Conservation (phyloP, 495 filamentous ascomycete genomes). For the Hyaloscypha bicolor region DNA sequence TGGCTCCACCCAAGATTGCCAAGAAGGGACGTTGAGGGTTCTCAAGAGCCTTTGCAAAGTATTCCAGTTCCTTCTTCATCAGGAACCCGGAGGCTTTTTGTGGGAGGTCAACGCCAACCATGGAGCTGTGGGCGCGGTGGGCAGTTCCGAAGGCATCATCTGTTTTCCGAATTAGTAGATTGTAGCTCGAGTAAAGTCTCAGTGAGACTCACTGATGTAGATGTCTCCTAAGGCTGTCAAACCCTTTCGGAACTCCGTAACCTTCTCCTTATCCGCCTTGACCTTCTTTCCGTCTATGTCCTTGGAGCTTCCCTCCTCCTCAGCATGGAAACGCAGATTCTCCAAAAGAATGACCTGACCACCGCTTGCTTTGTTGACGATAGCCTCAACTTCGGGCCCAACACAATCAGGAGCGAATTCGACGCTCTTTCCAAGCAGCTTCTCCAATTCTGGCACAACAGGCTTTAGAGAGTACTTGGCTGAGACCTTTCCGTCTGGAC, state of each 20-base stretch:
- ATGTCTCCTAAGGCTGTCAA: slow-evolving; percentile 94
- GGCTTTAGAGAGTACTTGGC: slow-evolving; percentile 94
- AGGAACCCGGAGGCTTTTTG: slow-evolving; percentile 97
- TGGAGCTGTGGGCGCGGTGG: slow-evolving; percentile 96
- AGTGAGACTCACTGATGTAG: slow-evolving; percentile 81
- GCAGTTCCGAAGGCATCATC: slow-evolving; percentile 99
- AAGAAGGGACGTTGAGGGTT: slow-evolving; percentile 93
- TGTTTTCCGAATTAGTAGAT: slow-evolving; percentile 35
- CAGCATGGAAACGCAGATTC: slow-evolving; percentile 96
- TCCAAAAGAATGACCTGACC: slow-evolving; percentile 91
- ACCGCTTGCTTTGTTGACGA: slow-evolving; percentile 78
- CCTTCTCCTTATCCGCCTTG: slow-evolving; percentile 91
- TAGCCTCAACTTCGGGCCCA: slow-evolving; percentile 83
- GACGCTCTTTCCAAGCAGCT: slow-evolving; percentile 76
- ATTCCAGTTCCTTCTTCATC: slow-evolving; percentile 99
- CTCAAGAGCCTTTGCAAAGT: slow-evolving; percentile 98
- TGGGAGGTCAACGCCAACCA: slow-evolving; percentile 95
- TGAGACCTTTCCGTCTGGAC: slow-evolving; percentile 86
- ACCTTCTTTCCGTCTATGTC: slow-evolving; percentile 94
- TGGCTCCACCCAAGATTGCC: slow-evolving; percentile 95
- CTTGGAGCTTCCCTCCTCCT: slow-evolving; percentile 95
- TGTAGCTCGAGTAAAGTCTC: background rate
- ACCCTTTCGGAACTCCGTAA: slow-evolving; percentile 91
- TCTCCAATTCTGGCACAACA: slow-evolving; percentile 88
- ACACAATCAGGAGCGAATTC: slow-evolving; percentile 91